Conservation (phyloP, 1,139 yeast species). For the Kazachstania sp. region DNA sequence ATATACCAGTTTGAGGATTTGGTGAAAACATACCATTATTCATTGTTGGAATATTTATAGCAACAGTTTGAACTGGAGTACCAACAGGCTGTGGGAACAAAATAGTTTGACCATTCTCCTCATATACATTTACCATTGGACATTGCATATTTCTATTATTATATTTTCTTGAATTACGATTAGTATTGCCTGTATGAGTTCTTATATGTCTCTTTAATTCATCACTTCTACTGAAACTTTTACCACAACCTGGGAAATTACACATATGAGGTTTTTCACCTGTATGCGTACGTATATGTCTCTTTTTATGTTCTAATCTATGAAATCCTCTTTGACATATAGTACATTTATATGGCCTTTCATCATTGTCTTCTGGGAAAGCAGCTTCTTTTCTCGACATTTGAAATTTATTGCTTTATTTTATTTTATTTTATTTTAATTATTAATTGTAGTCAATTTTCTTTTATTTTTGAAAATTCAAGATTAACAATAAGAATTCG, state of each 20-base stretch:
- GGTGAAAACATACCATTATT: not conserved
- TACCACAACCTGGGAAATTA: conserved; percentile 76
- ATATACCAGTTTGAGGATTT: not conserved
- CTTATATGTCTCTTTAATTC: conserved; percentile 85
- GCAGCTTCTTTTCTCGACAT: conserved; percentile 10
- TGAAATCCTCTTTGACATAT: conserved; percentile 89
- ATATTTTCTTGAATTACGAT: not conserved
- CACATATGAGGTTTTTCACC: conserved; percentile 94
- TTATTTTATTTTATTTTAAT: not conserved
- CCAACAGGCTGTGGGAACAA: not conserved
- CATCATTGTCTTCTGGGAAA: conserved; percentile 20
- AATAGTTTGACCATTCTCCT: not conserved
- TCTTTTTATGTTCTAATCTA: conserved; percentile 84
- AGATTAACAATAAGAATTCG: too few relatives aligned
- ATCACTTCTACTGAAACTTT: conserved; percentile 79
- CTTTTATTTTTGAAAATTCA: too few relatives aligned
- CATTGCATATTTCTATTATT: not conserved
- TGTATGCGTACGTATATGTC: conserved; percentile 91
- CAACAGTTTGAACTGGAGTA: not conserved
- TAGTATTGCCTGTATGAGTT: conserved; percentile 43
- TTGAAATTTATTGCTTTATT: not conserved
- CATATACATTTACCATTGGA: conserved; percentile 1
- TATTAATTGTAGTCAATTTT: not conserved
- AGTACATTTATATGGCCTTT: conserved; percentile 77
- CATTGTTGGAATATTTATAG: conserved; percentile 2